phyloP scores from a whole-genome alignment of 83 land plant genomes.

The Picea engelmannii region DNA sequence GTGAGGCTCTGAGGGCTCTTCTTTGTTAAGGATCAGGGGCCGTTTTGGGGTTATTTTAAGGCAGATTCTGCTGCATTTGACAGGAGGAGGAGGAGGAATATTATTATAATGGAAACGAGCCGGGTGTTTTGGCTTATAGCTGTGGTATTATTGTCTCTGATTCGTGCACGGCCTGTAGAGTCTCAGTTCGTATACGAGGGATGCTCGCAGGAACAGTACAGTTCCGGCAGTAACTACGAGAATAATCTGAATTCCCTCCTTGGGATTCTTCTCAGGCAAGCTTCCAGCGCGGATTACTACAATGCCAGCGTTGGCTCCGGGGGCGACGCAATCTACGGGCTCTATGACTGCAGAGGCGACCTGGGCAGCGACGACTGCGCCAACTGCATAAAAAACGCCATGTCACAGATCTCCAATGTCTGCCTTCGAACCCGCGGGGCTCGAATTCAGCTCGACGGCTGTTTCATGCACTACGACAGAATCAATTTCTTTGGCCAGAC shows the following conservation, averaged over 20 bases:
- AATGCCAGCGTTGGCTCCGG: constrained; percentile 35
- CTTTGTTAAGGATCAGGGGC: too few relatives aligned
- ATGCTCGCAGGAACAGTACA: constrained; percentile 46
- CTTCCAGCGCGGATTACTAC: constrained; percentile 43
- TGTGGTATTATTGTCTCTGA: too few relatives aligned
- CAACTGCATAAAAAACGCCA: constrained; percentile 42
- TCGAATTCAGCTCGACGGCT: constrained; percentile 55
- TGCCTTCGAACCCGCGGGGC: constrained; percentile 51
- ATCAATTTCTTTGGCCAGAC: constrained; percentile 46
- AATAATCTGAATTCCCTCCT: constrained; percentile 50
- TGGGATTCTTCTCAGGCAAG: constrained; percentile 45
- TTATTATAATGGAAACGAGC: too few relatives aligned
- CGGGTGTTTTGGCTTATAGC: too few relatives aligned
- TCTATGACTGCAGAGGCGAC: constrained; percentile 69
- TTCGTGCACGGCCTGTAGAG: too few relatives aligned
- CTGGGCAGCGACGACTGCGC: constrained; percentile 45
- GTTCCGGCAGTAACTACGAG: constrained; percentile 40
- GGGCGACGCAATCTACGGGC: constrained; percentile 30
- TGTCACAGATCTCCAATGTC: constrained; percentile 30
- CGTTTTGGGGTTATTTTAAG: too few relatives aligned
- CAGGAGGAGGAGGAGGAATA: too few relatives aligned
- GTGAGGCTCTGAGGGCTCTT: too few relatives aligned
- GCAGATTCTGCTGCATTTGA: too few relatives aligned
- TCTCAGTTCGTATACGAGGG: constrained; percentile 54
- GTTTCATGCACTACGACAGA: constrained; percentile 57